Evolutionary conservation across 139 green algal species (phyloP), one percentile per base, ranked within the genome.

Genomic region (Chlorella sp.): DNA sequence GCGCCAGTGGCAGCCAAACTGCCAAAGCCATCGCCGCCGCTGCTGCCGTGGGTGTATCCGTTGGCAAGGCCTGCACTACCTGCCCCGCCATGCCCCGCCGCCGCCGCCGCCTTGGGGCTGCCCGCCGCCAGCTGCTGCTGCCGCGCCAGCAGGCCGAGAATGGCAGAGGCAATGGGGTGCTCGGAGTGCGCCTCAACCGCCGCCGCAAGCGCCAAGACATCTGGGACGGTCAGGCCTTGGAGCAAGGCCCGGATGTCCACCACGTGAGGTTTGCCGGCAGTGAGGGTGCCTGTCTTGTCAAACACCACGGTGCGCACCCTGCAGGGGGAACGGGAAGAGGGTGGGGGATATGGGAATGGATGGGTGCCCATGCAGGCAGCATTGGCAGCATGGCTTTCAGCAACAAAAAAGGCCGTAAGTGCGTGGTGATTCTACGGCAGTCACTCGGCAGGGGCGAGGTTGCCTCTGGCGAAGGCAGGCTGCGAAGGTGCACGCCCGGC

Each of bases 241-340:
- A n/a, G 32, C n/a, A 85, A 13, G 41, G 44, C 30, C 1, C 43
- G 20, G 20, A 93, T 43, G 38, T 89, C 65, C 41, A 90, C 83
- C 1, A 99, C 94, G 36, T 81, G 78, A 34, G 94, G 93, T 28
- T 88, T 87, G 69, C 96, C 96, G 0, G 78, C 68, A 8, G 97
- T 99, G 5, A 99, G 86, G 0, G 97, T 99, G 60, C 97, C 97
- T 8, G 97, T 99, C 88, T 99, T 99, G 87, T 99, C 97, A 81
- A 99, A 94, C 38, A 95, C 92, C 0, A 99, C 88, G 24, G 74
- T 85, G n/a, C 44, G 26, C 40, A 97, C 87, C 7, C 90, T 86
- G 82, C 40, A 54, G 70, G 34, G 38, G 38, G 36, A 51, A 28
- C 3, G 30, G 41, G 70, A 6, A 22, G 6, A 5, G 17, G 28